Percentiles rank a stretch among this genome's conserved stretches.
phyloP scores from a whole-genome alignment of 2,329 filamentous ascomycete species.

The Juglanconis juglandina region DNA sequence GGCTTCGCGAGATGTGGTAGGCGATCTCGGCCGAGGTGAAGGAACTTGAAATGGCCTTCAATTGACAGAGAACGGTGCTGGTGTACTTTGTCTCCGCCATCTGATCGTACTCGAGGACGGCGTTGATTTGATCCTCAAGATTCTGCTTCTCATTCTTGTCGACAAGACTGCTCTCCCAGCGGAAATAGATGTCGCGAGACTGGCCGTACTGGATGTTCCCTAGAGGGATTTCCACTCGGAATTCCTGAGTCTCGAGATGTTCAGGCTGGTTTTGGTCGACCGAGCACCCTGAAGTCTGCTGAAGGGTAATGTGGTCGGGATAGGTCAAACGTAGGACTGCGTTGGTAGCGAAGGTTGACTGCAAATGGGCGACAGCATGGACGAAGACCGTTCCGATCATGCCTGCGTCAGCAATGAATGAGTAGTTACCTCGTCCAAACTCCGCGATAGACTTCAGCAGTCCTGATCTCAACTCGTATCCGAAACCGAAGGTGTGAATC shows the following conservation, averaged over 20 bases:
- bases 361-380: constrained; percentile 59
- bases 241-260: constrained; percentile 4
- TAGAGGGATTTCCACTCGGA: constrained; percentile 37
- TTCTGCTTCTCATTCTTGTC: constrained; percentile 9
- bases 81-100: constrained; percentile 20
- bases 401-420: constrained; percentile 59
- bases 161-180: constrained; percentile 23
- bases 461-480: constrained; percentile 46
- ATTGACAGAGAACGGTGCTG: constrained; percentile 14
- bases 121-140: constrained; percentile 28
- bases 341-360: constrained; percentile 52
- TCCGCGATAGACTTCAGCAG: constrained; percentile 60
- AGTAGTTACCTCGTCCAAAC: constrained; percentile 53
- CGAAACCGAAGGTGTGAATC: constrained; percentile 55
- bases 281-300: constrained; percentile 36
- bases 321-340: constrained; percentile 42
- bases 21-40: constrained; percentile 33
- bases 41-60: constrained; percentile 15
- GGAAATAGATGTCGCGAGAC: constrained; percentile 52
- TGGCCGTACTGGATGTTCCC: constrained; percentile 61
- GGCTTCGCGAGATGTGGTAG: constrained; percentile 51
- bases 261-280: constrained; percentile 33
- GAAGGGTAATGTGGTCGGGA: constrained; percentile 32
- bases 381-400: constrained; percentile 63
- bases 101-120: constrained; percentile 33